These are phyloP conservation scores for Dipsacomyces acuminosporus DNA, from an alignment of 371 early-diverging fungal genomes.

Conservation along the genomic window DNA sequence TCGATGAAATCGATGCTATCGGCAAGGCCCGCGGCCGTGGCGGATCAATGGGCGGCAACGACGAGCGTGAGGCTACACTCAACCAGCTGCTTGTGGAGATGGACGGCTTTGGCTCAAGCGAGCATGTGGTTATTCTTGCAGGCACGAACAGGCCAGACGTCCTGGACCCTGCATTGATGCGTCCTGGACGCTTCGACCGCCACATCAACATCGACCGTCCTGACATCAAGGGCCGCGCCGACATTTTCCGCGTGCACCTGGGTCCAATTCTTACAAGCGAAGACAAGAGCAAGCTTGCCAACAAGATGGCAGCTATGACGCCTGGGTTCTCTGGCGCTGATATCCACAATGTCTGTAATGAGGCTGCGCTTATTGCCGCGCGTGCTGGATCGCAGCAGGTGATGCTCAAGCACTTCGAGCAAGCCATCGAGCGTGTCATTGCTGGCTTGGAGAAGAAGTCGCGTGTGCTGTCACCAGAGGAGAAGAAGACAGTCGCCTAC, in stretches of 20 bases:
- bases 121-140: conserved; percentile 96
- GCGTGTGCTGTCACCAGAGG: conserved; percentile 90
- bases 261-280: conserved; percentile 88
- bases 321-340: conserved; percentile 98
- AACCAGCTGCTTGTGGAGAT: conserved; percentile 98
- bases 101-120: conserved; percentile 84
- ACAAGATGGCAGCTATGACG: conserved; percentile 87
- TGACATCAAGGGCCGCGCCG: conserved; percentile 90
- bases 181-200: conserved; percentile 99
- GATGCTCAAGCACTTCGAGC: conserved; percentile 86
- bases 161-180: conserved; percentile 92
- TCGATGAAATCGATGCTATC: conserved; percentile 99
- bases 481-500: conserved; percentile 98
- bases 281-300: conserved; percentile 68
- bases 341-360: conserved; percentile 97
- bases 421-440: conserved; percentile 97
- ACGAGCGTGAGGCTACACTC: conserved; percentile 96
- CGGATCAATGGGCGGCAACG: conserved; percentile 87
- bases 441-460: conserved; percentile 97
- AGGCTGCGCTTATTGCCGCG: conserved; percentile 98
- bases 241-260: conserved; percentile 94
- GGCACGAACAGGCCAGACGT: conserved; percentile 99
- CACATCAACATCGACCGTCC: conserved; percentile 96
- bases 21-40: conserved; percentile 95
- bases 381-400: conserved; percentile 74